Base-by-base conservation (phyloP, 495 filamentous ascomycete species). In the Lineolata rhizophorae region DNA sequence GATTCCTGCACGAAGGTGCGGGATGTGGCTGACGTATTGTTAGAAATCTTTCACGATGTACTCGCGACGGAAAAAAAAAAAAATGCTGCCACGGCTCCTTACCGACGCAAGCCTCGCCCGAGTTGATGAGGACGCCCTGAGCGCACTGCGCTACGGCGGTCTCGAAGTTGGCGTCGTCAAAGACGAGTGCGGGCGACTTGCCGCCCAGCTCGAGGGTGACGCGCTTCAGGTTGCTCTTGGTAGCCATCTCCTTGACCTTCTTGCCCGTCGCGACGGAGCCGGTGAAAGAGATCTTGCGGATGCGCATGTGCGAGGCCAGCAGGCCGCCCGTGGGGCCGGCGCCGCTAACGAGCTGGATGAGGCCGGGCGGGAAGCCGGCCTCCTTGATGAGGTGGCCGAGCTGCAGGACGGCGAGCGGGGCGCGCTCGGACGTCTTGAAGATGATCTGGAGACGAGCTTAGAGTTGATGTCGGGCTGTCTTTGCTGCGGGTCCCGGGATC, bases 81-180 rank as follows among this genome's bases (percentile, higher is more conserved):
- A n/a, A n/a, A n/a, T n/a, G n/a, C n/a, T n/a, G n/a, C n/a, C n/a
- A n/a, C n/a, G n/a, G n/a, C n/a, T n/a, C n/a, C n/a, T n/a, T n/a
- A n/a, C n/a, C n/a, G 22, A 55, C 52, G 46, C 66, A 70, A 12
- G 56, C 48, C 39, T 72, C 66, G 1, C 67, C 67, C 8, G 58
- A 53, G 36, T 66, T 62, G 5, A 39, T 41, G 10, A 49, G 57
- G 38, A 65, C 62, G 8, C 56, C 55, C 16, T 54, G 46, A 4
- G 50, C 44, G 5, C 42, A 48, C 54, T 50, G 56, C 0, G 40
- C 35, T 0, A 60, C 30, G 1, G 58, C 59, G 6, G 57, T 51
- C 0, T 54, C 52, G 2, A 64, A 36, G 32, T 63, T 50, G 11
- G 44, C 47, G 34, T 65, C 61, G 13, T 53, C 47, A 22, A 64